Percentiles rank a stretch among this genome's conserved stretches.
These are phyloP conservation scores for Globisporangium perplexum DNA, from an alignment of 352 stramenopile species.

Conservation along the genomic window DNA sequence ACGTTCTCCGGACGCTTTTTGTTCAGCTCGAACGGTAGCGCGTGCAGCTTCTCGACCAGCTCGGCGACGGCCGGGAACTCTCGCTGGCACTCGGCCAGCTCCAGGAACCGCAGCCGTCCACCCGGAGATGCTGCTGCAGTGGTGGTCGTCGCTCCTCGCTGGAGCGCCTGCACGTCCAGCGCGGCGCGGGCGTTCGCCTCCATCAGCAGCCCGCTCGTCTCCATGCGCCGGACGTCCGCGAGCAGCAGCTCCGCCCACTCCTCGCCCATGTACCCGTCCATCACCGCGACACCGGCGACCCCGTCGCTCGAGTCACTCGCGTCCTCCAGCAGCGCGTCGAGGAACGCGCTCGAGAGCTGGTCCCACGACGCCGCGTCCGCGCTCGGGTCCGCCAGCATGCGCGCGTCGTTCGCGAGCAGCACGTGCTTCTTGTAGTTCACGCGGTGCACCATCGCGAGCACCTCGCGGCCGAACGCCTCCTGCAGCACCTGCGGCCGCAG, in stretches of 20 bases:
- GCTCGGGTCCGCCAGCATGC: conserved; percentile 49
- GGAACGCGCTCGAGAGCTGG: conserved; percentile 42
- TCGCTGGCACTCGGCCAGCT: conserved; percentile 39
- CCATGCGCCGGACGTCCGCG: conserved; percentile 64
- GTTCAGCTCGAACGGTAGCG: conserved; percentile 82
- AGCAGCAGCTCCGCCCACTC: conserved; percentile 66
- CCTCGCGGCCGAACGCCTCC: conserved; percentile 78
- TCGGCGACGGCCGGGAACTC: conserved; percentile 70
- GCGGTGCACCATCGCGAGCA: conserved; percentile 79
- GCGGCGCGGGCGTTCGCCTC: conserved; percentile 13
- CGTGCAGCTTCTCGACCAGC: conserved; percentile 67
- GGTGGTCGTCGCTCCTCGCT: conserved; percentile 1
- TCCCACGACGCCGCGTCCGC: conserved; percentile 60
- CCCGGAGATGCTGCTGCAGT: not conserved
- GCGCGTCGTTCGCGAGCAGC: conserved; percentile 57
- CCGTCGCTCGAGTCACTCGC: not conserved
- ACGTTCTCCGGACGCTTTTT: conserved; percentile 33
- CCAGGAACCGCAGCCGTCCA: conserved; percentile 58
- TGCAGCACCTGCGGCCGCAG: conserved; percentile 76
- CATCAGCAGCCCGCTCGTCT: conserved; percentile 42
- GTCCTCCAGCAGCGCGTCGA: conserved; percentile 31
- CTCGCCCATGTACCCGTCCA: conserved; percentile 76
- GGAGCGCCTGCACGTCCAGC: conserved; percentile 4
- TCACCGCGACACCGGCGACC: conserved; percentile 33
- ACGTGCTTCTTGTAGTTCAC: conserved; percentile 81